Base-by-base conservation (phyloP, 2,329 filamentous ascomycete genomes). In the Colletotrichum costaricense region DNA sequence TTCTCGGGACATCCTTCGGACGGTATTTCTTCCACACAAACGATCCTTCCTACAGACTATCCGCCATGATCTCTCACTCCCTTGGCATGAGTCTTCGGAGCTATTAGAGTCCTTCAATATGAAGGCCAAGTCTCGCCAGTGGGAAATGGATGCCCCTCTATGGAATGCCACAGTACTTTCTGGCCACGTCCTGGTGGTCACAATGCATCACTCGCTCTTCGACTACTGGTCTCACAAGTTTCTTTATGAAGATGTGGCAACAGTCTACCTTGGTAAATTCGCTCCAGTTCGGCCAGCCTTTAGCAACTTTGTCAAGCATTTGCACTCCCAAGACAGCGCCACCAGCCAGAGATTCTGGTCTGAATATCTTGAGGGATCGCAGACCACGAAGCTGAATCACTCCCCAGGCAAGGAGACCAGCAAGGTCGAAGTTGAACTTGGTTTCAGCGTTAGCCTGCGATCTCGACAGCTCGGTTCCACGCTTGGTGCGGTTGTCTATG, bases 141-240 rank as follows among this genome's bases (percentile, higher is more conserved):
- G 57, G 57, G 57, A 59, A 12, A 2, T 59, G 11, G 28, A 59
- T 19, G 30, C n/a, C 22, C 57, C 57, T 7, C 28, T 59, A 14
- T 59, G 57, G 57, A 24, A 59, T 3, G 57, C 33, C 19, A 38
- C 33, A 24, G 33, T 38, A 16, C 22, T 59, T 6, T 11, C 57
- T 14, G 19, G 35, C 6, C 19, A 38, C 4, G 33, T 59, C 26
- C 70, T 82, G 1, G 77, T 79, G 0, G 74, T 81, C 12, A 78
- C 78, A 1, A 80, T 80, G 75, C 80, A 82, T 59, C 80, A 82
- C 63, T 77, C 79, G 5, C 75, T 81, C 2, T 81, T 81, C 28
- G 80, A 82, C 65, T 81, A 77, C 62, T 81, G 79, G 79, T 81
- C 80, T 24, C 76, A 79, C 22, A 57, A 72, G 3, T 81, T 81